Evolutionary conservation across 225 moss, liverwort and hornwort species (phyloP).

Genomic region (Pseudoscleropodium purum): DNA sequence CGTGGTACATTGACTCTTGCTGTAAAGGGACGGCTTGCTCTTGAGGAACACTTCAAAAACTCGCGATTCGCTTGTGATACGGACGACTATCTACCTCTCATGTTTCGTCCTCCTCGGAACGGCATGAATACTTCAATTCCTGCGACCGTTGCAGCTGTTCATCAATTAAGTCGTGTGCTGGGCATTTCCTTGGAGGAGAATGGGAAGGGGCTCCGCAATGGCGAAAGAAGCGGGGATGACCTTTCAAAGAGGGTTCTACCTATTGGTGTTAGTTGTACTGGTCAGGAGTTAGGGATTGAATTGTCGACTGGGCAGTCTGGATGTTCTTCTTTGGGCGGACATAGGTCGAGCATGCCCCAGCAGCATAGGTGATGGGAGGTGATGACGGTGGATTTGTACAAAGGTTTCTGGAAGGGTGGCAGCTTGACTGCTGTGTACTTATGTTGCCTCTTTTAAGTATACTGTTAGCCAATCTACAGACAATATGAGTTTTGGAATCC

Average conservation of each 20-base stretch:
- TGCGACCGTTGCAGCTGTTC: slow-evolving; percentile 73
- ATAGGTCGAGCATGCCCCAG: slow-evolving; percentile 11
- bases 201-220: slow-evolving; percentile 16
- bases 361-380: slow-evolving; percentile 20
- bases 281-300: slow-evolving; percentile 18
- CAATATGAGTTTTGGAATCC: neutral
- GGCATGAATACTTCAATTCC: slow-evolving; percentile 55
- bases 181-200: slow-evolving; percentile 19
- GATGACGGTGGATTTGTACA: neutral
- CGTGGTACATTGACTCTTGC: neutral
- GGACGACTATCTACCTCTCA: slow-evolving; percentile 79
- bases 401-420: neutral
- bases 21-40: slow-evolving; percentile 62
- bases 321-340: slow-evolving; percentile 17
- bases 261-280: slow-evolving; percentile 19
- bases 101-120: slow-evolving; percentile 70
- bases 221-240: slow-evolving; percentile 29
- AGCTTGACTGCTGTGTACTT: slow-evolving; percentile 12
- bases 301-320: slow-evolving; percentile 14
- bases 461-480: neutral
- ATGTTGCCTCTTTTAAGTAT: slow-evolving; percentile 8
- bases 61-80: slow-evolving; percentile 96
- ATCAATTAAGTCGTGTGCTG: slow-evolving; percentile 53
- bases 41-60: slow-evolving; percentile 93
- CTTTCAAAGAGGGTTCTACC: slow-evolving; percentile 1